Evolutionary conservation across 73 alveolate species (phyloP).

Genomic region (Blepharisma stoltei): DNA sequence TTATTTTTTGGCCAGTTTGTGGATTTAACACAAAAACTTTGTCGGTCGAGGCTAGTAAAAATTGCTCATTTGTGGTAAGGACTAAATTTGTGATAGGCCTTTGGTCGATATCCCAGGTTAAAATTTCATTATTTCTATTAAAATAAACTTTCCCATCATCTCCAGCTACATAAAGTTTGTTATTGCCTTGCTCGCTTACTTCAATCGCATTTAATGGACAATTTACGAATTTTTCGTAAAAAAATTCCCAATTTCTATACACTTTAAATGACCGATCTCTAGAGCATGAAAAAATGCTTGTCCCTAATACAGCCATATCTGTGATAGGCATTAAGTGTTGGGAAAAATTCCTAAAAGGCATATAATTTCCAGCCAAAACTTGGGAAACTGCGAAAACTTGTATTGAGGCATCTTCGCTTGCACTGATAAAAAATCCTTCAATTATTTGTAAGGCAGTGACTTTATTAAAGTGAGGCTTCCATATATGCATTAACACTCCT

Average conservation of each 20-base stretch:
- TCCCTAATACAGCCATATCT: neutral
- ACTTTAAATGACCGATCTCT: neutral
- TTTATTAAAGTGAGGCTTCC: neutral
- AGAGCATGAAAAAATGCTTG: neutral
- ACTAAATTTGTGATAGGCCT: neutral
- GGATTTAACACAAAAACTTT: neutral
- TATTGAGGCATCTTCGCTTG: conserved; percentile 1
- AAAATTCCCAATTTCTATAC: neutral
- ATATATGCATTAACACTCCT: neutral
- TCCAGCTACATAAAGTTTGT: neutral
- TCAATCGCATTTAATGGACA: neutral
- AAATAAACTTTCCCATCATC: neutral
- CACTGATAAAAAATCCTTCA: neutral
- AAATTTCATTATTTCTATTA: neutral
- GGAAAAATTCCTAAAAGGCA: neutral
- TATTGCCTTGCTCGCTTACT: neutral
- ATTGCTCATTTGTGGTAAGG: neutral
- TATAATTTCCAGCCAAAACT: neutral
- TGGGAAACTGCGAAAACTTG: neutral
- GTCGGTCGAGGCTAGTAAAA: neutral
- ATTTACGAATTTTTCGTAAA: neutral
- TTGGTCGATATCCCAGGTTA: neutral
- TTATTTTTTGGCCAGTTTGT: neutral
- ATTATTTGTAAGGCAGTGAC: neutral
- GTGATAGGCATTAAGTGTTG: neutral